Evolutionary conservation across 352 stramenopile genomes (phyloP).

Genomic region (Globisporangium rhizosaccharum): DNA sequence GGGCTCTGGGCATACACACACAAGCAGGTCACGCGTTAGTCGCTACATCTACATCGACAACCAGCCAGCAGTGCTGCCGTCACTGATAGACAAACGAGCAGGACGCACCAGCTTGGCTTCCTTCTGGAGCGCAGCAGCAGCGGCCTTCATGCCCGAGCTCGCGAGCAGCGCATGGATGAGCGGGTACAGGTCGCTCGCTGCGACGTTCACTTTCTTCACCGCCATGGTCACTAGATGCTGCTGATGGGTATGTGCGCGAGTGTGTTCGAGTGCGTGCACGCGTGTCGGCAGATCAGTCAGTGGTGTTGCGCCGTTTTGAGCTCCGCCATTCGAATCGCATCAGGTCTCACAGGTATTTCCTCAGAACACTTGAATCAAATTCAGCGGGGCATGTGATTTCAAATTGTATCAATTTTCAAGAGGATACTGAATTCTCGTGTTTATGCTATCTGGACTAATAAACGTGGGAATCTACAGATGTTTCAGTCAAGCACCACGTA

Average conservation of each 20-base stretch:
- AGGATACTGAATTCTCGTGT: no score
- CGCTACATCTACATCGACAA: slow-evolving; percentile 1
- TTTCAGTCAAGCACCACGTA: no score
- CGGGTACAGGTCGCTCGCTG: slow-evolving; percentile 74
- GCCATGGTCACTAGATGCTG: slow-evolving; percentile 5
- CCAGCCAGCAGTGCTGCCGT: background rate
- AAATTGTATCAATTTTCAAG: background rate
- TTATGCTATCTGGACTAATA: no score
- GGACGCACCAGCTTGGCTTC: slow-evolving; percentile 64
- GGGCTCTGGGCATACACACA: slow-evolving; percentile 22
- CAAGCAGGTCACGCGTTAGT: background rate
- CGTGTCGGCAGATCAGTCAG: background rate
- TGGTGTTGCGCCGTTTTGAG: slow-evolving; percentile 11
- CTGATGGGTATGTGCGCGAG: background rate
- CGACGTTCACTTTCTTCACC: slow-evolving; percentile 23
- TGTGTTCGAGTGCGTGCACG: background rate
- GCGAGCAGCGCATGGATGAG: slow-evolving; percentile 66
- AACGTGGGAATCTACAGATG: no score
- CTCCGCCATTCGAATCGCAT: slow-evolving; percentile 16
- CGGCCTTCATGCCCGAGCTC: slow-evolving; percentile 63
- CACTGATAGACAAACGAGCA: background rate
- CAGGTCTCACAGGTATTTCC: background rate
- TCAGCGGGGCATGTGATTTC: background rate
- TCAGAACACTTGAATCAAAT: no score
- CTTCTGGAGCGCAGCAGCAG: slow-evolving; percentile 55